These are phyloP conservation scores for Suillus variegatus DNA, from an alignment of 768 basidiomycete species.

Conservation along the genomic window DNA sequence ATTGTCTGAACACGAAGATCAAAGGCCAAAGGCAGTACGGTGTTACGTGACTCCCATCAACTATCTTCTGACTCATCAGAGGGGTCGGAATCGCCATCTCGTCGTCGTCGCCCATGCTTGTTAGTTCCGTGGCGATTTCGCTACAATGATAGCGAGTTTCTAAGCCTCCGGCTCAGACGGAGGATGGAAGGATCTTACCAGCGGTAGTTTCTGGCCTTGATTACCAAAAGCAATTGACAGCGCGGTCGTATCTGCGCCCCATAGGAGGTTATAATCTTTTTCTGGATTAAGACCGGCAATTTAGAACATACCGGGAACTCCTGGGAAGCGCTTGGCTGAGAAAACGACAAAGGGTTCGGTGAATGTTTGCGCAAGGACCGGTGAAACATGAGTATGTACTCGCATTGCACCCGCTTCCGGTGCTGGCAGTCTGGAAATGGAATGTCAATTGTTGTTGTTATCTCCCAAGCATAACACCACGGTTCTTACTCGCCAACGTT, in stretches of 20 bases:
- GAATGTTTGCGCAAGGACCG: constrained; percentile 82
- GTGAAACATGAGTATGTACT: constrained; percentile 69
- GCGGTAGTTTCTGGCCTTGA: constrained; percentile 86
- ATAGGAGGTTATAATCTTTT: constrained; percentile 22
- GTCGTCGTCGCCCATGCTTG: constrained; percentile 58
- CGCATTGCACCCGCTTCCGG: constrained; percentile 66
- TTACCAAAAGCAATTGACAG: constrained; percentile 87
- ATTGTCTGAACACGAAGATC: constrained; percentile 5
- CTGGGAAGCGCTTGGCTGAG: constrained; percentile 94
- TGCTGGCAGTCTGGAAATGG: constrained; percentile 58
- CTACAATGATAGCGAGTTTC: constrained; percentile 39
- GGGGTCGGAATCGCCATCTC: constrained; percentile 58
- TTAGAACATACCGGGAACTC: constrained; percentile 73
- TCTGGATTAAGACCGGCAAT: constrained; percentile 15
- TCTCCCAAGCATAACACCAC: constrained; percentile 13
- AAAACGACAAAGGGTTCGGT: constrained; percentile 84
- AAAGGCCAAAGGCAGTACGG: constrained; percentile 11
- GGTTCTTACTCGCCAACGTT: constrained; percentile 85
- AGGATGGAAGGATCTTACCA: constrained; percentile 53
- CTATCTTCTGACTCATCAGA: constrained; percentile 70
- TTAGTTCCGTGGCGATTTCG: constrained; percentile 80
- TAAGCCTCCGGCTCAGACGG: constrained; percentile 24
- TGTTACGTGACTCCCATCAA: constrained; percentile 23
- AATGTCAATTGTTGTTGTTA: constrained; percentile 21
- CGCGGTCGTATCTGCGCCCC: constrained; percentile 73